These are phyloP conservation scores for Starmerella tilneyi DNA, from an alignment of 805 yeast genomes.

Conservation along the genomic window DNA sequence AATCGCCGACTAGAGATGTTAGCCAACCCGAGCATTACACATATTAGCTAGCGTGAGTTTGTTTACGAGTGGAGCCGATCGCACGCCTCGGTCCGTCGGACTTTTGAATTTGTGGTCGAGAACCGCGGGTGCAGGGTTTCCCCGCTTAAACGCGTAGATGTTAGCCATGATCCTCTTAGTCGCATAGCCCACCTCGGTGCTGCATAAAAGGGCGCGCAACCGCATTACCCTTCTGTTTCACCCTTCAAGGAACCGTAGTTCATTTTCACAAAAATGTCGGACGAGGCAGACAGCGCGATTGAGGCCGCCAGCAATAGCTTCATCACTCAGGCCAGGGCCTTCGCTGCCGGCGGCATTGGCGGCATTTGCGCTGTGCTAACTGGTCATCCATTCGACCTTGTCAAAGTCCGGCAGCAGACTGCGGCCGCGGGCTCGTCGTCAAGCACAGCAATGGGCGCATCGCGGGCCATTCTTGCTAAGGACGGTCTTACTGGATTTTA, in stretches of 20 bases:
- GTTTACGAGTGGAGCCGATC: neutral
- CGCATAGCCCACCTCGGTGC: neutral
- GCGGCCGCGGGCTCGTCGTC: slow-evolving; percentile 31
- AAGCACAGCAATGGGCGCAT: slow-evolving; percentile 51
- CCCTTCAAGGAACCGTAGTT: too few relatives aligned
- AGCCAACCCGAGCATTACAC: slow-evolving; percentile 58
- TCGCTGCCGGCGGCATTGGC: slow-evolving; percentile 91
- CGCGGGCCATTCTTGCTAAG: slow-evolving; percentile 48
- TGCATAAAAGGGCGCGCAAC: neutral
- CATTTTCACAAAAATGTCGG: slow-evolving; percentile 16
- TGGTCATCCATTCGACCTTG: slow-evolving; percentile 92
- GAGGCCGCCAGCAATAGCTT: slow-evolving; percentile 25
- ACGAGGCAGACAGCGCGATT: slow-evolving; percentile 21
- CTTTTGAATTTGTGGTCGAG: neutral
- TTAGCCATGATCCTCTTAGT: neutral
- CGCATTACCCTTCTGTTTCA: too few relatives aligned
- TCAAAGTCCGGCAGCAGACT: slow-evolving; percentile 86
- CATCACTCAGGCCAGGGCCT: slow-evolving; percentile 73
- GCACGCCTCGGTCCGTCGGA: slow-evolving; percentile 10
- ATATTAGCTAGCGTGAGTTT: slow-evolving; percentile 35
- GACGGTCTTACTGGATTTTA: slow-evolving; percentile 77
- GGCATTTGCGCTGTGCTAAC: slow-evolving; percentile 92
- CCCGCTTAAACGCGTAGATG: slow-evolving; percentile 6
- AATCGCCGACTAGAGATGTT: slow-evolving; percentile 61
- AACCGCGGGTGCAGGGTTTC: slow-evolving; percentile 30